A percentile compares a stretch with the other conserved stretches of the same genome.
Evolutionary conservation across 179 eudicot genomes (phyloP).

Genomic region (Silene vulgaris): DNA sequence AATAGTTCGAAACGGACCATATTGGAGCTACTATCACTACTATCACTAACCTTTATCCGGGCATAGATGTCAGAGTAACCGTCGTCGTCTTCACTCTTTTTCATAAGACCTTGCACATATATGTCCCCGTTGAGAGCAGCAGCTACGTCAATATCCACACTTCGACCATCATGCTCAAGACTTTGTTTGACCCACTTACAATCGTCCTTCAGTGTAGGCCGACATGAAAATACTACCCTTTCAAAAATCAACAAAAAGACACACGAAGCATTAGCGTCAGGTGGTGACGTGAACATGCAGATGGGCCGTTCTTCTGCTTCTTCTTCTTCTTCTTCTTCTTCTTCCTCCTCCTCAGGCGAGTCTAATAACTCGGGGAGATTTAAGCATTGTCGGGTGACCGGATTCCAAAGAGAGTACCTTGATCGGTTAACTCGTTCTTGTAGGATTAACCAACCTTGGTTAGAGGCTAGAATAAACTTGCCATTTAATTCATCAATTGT

Average conservation of each 20-base stretch:
- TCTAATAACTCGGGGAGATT: not conserved
- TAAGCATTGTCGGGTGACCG: not conserved
- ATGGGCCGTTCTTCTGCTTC: not conserved
- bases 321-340: too few relatives aligned
- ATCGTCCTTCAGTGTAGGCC: not conserved
- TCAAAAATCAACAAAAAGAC: not conserved
- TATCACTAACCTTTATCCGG: not conserved
- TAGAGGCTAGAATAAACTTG: not conserved
- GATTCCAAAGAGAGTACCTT: not conserved
- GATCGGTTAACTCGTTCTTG: not conserved
- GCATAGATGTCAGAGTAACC: not conserved
- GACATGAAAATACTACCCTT: not conserved
- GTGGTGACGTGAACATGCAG: not conserved
- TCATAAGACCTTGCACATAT: not conserved
- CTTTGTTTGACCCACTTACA: slow-evolving; percentile 4
- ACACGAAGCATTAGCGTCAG: not conserved
- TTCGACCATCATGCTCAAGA: not conserved
- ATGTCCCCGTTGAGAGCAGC: not conserved
- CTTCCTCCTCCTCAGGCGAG: not conserved
- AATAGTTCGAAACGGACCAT: too few relatives aligned
- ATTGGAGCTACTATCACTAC: too few relatives aligned
- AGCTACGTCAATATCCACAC: not conserved
- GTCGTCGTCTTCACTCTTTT: too few relatives aligned
- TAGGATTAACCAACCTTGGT: not conserved
- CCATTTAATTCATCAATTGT: not conserved